Base-by-base conservation (phyloP, 2,329 filamentous ascomycete genomes). In the Metarhizium anisopliae region DNA sequence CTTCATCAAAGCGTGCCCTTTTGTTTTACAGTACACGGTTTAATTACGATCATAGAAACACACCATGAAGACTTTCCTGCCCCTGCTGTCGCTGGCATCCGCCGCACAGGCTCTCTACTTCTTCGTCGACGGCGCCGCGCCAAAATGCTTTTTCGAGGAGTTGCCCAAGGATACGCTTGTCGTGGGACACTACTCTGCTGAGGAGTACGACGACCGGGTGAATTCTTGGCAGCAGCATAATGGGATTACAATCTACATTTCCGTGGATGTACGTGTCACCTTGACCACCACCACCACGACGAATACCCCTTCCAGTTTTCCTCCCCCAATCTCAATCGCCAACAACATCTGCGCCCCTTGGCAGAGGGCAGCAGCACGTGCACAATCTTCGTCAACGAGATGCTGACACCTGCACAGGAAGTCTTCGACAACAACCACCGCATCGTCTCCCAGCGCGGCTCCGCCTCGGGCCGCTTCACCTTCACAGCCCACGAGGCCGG, bases 141-240 rank as follows among this genome's bases (percentile, higher is more conserved):
- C 90, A 63, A 96, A 95, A 77, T 99, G 94, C 76, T 99, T 99
- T 84, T 95, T 89, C 76, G 94, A 99, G 77, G 93, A 97, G 74
- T 82, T 99, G 58, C 92, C 94, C 62, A 96, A 97, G 79, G 93
- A 96, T 72, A 97, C 94, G 14, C 77, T 99, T 57, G 93, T 99
- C 55, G 92, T 96, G 58, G 94, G 94, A 63, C 87, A 94, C 74
- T 99, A 92, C 79, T 84, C 81, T 55, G 90, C 90, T 52, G 87
- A 94, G 73, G 88, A 95, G 71, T 94, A 84, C 77, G 86, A 94
- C 72, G 82, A 89, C 56, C 76, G 85, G 62, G 74, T 78, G 56
- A 81, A 83, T 62, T 70, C 75, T 53, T 97, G 90, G 83, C 73
- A 78, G 54, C 79, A 86, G 67, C 89, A 94, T 70, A 79, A 85